Evolutionary conservation across 23 red algal species (phyloP).

Genomic region (Gracilariopsis chorda): DNA sequence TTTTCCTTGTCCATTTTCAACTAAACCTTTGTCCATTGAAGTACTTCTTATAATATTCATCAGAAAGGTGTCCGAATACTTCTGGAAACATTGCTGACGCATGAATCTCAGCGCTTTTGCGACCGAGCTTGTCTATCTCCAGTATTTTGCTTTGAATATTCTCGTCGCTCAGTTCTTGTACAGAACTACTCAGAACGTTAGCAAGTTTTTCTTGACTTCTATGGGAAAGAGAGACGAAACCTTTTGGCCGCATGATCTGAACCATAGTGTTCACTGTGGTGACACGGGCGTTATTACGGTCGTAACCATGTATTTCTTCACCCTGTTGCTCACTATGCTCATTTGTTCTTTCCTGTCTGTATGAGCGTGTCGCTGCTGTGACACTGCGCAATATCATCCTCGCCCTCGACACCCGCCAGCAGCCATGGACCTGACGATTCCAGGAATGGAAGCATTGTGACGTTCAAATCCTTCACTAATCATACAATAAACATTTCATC

Average conservation of each 20-base stretch:
- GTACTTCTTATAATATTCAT: background rate
- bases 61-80: background rate
- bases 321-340: background rate
- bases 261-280: background rate
- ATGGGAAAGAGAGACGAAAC: background rate
- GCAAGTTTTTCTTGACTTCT: background rate
- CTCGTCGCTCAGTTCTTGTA: background rate
- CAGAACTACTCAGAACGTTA: background rate
- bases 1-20: background rate
- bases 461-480: background rate
- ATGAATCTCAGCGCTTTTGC: conserved; percentile 14
- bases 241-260: conserved; percentile 1
- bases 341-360: background rate
- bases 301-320: background rate
- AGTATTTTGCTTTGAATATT: background rate
- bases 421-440: too few species aligned
- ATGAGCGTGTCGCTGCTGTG: background rate
- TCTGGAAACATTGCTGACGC: conserved; percentile 16
- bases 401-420: too few species aligned
- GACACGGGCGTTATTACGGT: background rate
- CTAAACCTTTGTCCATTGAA: background rate
- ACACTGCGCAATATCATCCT: background rate
- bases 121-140: background rate
- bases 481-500: background rate
- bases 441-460: background rate